These are phyloP conservation scores for Naumovozyma castellii DNA, from an alignment of 805 yeast genomes.

Conservation along the genomic window DNA sequence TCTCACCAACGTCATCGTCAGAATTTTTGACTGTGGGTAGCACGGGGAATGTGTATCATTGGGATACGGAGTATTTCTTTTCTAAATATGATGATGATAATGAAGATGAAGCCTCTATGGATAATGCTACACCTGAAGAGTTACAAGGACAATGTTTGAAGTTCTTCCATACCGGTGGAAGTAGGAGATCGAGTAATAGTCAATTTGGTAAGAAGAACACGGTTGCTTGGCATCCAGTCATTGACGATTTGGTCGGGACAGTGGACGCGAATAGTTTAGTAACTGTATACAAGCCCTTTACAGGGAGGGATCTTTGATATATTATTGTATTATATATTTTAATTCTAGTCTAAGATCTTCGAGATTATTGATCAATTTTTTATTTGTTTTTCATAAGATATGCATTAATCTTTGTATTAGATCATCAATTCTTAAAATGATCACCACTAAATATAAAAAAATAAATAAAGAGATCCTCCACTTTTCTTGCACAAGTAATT, in stretches of 20 bases:
- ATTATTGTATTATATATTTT: too few species aligned
- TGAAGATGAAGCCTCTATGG: conserved; percentile 24
- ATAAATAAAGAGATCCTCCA: too few species aligned
- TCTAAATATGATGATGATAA: conserved; percentile 38
- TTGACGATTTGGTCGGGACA: conserved; percentile 21
- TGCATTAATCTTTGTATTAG: too few species aligned
- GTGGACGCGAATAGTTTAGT: conserved; percentile 23
- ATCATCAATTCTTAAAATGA: too few species aligned
- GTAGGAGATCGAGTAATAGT: conserved; percentile 15
- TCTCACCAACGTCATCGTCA: conserved; percentile 23
- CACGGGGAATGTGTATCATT: conserved; percentile 28
- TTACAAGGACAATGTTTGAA: conserved; percentile 24
- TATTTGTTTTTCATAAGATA: conserved; percentile 1
- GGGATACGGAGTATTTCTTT: conserved; percentile 31
- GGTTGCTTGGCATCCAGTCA: conserved; percentile 24
- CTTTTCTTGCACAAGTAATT: too few species aligned
- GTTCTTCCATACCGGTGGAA: conserved; percentile 25
- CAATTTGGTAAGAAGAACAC: conserved; percentile 17
- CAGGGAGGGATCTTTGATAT: conserved; percentile 2
- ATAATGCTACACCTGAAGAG: conserved; percentile 28
- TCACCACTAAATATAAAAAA: too few species aligned
- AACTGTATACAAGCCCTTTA: conserved; percentile 22
- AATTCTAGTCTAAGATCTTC: too few species aligned
- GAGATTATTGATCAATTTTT: too few species aligned
- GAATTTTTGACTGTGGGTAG: conserved; percentile 27